Base-by-base conservation (phyloP, 768 basidiomycete species). In the Suillus discolor region DNA sequence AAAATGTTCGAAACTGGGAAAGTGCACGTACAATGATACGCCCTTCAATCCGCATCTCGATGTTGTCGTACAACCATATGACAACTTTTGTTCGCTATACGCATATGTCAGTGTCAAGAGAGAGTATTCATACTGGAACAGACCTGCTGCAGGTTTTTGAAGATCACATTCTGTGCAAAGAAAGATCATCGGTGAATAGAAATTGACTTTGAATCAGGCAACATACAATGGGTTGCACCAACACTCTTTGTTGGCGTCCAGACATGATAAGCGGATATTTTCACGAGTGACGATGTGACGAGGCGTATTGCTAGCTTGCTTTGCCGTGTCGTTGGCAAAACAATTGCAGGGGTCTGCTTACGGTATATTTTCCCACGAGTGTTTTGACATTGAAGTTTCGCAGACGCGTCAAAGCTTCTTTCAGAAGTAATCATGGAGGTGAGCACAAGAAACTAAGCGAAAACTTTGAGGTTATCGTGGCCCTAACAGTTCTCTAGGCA, bases 181-280 rank as follows among this genome's bases (percentile, higher is more conserved):
- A 53, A 42, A 70, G 67, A 67, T 68, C 66, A 70, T 44, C n/a
- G 36, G 20, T 55, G 55, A 39, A 31, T 62, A 54, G 41, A 57
- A 44, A 47, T 6, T 25, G 39, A 38, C 13, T 57, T 68, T 34
- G 34, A 65, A 25, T 16, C 15, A 38, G 49, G 53, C 0, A 59
- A 82, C 93, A 72, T 79, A 97, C 96, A 89, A 97, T 97, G 89
- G 96, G 96, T 81, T 98, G 97, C 67, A 98, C 97, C 94, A 98
- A 95, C 85, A 98, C 96, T 76, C 95, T 92, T 76, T 95, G 92
- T 76, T 94, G 93, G 74, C 95, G 91, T 72, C 87, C 89, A 41
- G 93, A 94, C 96, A 98, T 98, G 77, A 73, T 88, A 80, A 65
- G 65, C 65, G 31, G 71, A 55, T 61, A 34, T 60, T 51, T 66